A percentile compares a stretch with the other conserved stretches of the same genome.
Conservation (phyloP, 2,329 filamentous ascomycete genomes). For the Talaromyces sp. region DNA sequence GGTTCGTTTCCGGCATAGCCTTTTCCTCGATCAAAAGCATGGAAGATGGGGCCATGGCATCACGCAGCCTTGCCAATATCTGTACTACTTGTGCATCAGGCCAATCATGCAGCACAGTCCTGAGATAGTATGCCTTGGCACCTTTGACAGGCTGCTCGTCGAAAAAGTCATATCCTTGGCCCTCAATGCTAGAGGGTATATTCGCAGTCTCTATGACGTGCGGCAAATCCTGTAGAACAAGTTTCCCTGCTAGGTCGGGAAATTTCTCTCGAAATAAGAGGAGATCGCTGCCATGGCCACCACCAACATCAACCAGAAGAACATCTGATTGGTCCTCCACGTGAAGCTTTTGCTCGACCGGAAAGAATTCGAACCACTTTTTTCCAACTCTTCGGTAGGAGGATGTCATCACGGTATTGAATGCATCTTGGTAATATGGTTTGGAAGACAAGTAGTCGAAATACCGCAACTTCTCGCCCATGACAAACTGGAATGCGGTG, state of each 20-base stretch:
- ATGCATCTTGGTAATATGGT: constrained; percentile 16
- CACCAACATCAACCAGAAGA: neutral
- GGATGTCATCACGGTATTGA: constrained; percentile 24
- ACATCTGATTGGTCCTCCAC: neutral
- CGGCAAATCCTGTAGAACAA: constrained; percentile 1
- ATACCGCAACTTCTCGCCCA: constrained; percentile 18
- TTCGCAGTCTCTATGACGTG: neutral
- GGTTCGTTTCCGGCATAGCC: neutral
- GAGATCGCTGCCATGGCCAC: constrained; percentile 2
- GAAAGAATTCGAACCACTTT: constrained; percentile 17
- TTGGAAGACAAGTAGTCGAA: constrained; percentile 23
- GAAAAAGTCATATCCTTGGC: constrained; percentile 14
- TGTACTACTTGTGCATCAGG: constrained; percentile 18
- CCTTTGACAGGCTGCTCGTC: constrained; percentile 16
- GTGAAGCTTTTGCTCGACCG: constrained; percentile 10
- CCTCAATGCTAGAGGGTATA: constrained; percentile 2
- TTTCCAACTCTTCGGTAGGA: neutral
- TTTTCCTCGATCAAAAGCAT: constrained; percentile 25
- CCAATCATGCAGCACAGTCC: constrained; percentile 24
- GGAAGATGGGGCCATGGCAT: constrained; percentile 22
- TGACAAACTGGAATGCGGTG: constrained; percentile 23
- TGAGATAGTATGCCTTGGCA: constrained; percentile 22
- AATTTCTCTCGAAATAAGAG: neutral
- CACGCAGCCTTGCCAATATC: constrained; percentile 14
- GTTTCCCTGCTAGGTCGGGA: neutral